These are phyloP conservation scores for Exserohilum turcica DNA, from an alignment of 2,329 filamentous ascomycete species.

Conservation along the genomic window DNA sequence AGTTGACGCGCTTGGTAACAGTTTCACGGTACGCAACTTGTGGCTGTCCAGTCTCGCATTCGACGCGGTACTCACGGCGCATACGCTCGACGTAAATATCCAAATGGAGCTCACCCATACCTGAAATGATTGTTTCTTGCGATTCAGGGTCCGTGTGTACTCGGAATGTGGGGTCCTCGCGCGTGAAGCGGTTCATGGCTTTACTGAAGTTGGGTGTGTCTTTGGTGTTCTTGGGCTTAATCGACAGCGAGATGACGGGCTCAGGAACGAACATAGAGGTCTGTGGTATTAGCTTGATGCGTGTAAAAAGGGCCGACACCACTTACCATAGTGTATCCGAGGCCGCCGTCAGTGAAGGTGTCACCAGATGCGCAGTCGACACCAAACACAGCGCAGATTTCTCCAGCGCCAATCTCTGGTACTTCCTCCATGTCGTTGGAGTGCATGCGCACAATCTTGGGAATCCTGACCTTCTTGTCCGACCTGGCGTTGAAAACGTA, in stretches of 20 bases:
- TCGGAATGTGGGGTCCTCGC: slow-evolving; percentile 96
- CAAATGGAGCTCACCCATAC: slow-evolving; percentile 96
- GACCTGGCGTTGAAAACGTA: slow-evolving; percentile 93
- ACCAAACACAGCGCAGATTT: slow-evolving; percentile 98
- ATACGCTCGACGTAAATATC: slow-evolving; percentile 98
- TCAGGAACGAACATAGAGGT: slow-evolving; percentile 98
- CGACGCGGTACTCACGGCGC: slow-evolving; percentile 93
- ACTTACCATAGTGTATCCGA: slow-evolving; percentile 83
- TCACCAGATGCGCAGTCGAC: slow-evolving; percentile 97
- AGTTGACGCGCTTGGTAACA: slow-evolving; percentile 76
- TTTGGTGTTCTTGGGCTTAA: slow-evolving; percentile 91
- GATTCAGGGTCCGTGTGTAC: slow-evolving; percentile 91
- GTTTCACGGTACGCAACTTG: slow-evolving; percentile 98
- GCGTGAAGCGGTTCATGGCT: slow-evolving; percentile 97
- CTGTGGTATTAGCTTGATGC: slow-evolving; percentile 27
- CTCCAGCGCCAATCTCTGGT: slow-evolving; percentile 86
- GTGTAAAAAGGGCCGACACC: not conserved
- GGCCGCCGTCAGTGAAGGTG: slow-evolving; percentile 91
- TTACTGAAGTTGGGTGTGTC: slow-evolving; percentile 96
- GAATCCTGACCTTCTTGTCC: slow-evolving; percentile 95
- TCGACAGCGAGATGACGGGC: slow-evolving; percentile 96
- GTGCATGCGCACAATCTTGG: slow-evolving; percentile 98
- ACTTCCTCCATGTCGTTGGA: slow-evolving; percentile 99
- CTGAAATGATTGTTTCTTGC: slow-evolving; percentile 95
- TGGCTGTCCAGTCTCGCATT: slow-evolving; percentile 93